Conservation (phyloP, 345 rosid genomes). For the Aquilaria sinensis region DNA sequence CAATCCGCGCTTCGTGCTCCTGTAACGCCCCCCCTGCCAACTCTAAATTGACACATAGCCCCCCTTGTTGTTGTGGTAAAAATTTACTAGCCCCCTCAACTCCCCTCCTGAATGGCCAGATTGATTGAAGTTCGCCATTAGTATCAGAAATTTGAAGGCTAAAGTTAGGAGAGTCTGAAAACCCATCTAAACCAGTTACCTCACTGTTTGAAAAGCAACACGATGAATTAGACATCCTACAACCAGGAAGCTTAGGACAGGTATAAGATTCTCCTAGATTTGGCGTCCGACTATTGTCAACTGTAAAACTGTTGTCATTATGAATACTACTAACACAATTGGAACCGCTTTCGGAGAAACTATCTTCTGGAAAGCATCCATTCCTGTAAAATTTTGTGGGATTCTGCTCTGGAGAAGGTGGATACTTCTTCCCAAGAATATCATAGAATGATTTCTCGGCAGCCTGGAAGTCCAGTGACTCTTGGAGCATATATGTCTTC, state of each 20-base stretch:
- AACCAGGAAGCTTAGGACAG: too few relatives aligned
- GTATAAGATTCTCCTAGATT: too few relatives aligned
- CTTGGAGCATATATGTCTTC: slow-evolving; percentile 40
- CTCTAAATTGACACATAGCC: slow-evolving; percentile 35
- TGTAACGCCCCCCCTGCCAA: background rate
- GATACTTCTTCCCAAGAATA: slow-evolving; percentile 36
- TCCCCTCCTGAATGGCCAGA: slow-evolving; percentile 64
- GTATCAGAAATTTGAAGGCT: slow-evolving; percentile 43
- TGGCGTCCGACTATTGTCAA: too few relatives aligned
- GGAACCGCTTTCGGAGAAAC: too few relatives aligned
- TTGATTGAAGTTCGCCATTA: slow-evolving; percentile 46
- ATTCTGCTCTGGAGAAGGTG: slow-evolving; percentile 16
- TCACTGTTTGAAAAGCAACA: slow-evolving; percentile 3
- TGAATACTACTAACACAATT: too few relatives aligned
- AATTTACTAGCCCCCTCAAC: slow-evolving; percentile 85
- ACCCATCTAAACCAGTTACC: slow-evolving; percentile 6
- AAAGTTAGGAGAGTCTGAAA: slow-evolving; percentile 23
- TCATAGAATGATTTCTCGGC: slow-evolving; percentile 64
- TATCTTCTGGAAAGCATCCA: too few relatives aligned
- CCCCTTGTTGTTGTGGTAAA: slow-evolving; percentile 55
- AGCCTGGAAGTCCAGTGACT: slow-evolving; percentile 48
- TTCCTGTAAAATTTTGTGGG: background rate
- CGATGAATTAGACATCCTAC: background rate
- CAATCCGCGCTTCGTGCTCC: background rate
- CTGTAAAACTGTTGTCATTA: too few relatives aligned